These are phyloP conservation scores for Termitomyces sp. DNA, from an alignment of 768 basidiomycete species.

Conservation along the genomic window DNA sequence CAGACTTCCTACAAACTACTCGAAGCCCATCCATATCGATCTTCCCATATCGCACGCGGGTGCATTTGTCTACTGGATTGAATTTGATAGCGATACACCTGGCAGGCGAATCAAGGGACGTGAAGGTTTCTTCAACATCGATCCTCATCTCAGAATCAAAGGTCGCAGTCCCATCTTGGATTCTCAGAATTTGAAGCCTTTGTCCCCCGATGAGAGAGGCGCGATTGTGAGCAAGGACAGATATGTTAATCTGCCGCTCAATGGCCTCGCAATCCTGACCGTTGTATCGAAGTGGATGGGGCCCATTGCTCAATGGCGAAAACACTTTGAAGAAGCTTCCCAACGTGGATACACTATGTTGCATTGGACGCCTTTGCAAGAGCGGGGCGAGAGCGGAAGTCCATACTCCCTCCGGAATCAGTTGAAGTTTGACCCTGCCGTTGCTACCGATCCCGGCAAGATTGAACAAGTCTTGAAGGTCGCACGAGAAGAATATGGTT, in stretches of 20 bases:
- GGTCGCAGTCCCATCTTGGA: conserved; percentile 72
- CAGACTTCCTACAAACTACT: conserved; percentile 82
- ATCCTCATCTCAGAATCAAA: conserved; percentile 78
- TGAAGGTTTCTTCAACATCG: conserved; percentile 94
- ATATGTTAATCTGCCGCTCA: conserved; percentile 69
- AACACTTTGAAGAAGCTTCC: conserved; percentile 77
- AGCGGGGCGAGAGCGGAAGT: conserved; percentile 81
- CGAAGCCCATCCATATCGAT: conserved; percentile 89
- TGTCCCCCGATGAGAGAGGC: conserved; percentile 49
- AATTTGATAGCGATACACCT: conserved; percentile 65
- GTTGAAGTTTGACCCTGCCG: conserved; percentile 68
- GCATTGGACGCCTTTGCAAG: conserved; percentile 94
- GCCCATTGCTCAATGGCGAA: conserved; percentile 66
- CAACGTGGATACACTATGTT: conserved; percentile 97
- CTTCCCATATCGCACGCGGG: conserved; percentile 96
- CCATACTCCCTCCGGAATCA: conserved; percentile 95
- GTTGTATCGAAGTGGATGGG: conserved; percentile 99
- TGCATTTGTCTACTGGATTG: conserved; percentile 92
- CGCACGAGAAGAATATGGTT: conserved; percentile 81
- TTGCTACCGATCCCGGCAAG: conserved; percentile 53
- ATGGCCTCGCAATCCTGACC: conserved; percentile 85
- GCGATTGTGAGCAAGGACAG: conserved; percentile 40
- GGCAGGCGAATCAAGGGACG: conserved; percentile 72
- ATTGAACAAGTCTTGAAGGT: conserved; percentile 61
- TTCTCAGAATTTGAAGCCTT: conserved; percentile 35